Conservation (phyloP, 1,284 basidiomycete genomes). For the Cryptococcus maquisensis region DNA sequence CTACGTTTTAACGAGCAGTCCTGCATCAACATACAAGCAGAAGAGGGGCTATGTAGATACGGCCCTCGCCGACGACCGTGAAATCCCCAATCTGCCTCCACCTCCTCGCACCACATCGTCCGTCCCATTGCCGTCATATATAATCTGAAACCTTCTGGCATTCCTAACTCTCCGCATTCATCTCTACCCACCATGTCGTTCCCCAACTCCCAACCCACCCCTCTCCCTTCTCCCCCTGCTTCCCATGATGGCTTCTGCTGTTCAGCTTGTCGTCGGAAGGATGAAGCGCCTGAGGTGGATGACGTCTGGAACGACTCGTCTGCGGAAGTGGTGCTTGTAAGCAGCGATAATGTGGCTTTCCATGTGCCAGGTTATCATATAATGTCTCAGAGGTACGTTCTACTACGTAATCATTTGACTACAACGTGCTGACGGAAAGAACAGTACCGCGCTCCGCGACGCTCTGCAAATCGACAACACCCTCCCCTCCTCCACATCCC, state of each 20-base stretch:
- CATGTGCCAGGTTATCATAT: slow-evolving; percentile 8
- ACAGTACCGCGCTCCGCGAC: not conserved
- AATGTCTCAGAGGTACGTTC: slow-evolving; percentile 7
- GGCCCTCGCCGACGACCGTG: not conserved
- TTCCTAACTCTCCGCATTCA: not conserved
- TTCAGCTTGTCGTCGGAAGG: not conserved
- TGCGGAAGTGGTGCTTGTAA: slow-evolving; percentile 12
- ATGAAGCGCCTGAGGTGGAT: not conserved
- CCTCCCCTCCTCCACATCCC: not conserved
- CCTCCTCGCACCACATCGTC: not conserved
- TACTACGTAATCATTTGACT: not conserved
- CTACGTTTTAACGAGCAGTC: too few relatives aligned
- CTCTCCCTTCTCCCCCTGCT: too few relatives aligned
- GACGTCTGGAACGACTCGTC: slow-evolving; percentile 4
- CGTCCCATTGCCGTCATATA: not conserved
- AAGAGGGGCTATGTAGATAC: too few relatives aligned
- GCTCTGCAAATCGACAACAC: not conserved
- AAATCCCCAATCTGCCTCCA: not conserved
- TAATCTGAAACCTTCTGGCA: not conserved
- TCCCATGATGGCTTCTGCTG: too few relatives aligned
- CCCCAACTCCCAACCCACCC: too few relatives aligned
- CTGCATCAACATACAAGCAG: too few relatives aligned
- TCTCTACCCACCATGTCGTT: not conserved
- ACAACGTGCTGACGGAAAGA: not conserved
- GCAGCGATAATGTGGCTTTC: slow-evolving; percentile 11